Percentiles rank a stretch among this genome's conserved stretches.
These are phyloP conservation scores for Phialocephala subalpina DNA, from an alignment of 2,329 filamentous ascomycete genomes.

Conservation along the genomic window DNA sequence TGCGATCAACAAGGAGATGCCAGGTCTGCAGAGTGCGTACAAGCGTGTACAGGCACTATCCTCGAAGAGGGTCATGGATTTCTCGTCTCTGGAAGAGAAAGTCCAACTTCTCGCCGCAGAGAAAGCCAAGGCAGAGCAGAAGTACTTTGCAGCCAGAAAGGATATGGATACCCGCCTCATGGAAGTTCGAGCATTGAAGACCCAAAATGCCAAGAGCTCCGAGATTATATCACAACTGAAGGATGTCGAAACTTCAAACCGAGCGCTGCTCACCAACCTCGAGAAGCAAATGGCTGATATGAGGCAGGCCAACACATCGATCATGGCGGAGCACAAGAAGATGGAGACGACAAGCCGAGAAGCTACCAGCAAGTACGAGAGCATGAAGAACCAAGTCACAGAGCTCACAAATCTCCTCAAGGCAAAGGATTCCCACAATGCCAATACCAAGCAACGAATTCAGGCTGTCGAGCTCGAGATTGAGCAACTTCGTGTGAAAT, in stretches of 20 bases:
- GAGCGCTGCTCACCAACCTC: slow-evolving; percentile 79
- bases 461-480: slow-evolving; percentile 75
- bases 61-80: slow-evolving; percentile 85
- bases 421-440: slow-evolving; percentile 72
- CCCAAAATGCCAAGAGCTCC: slow-evolving; percentile 87
- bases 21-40: slow-evolving; percentile 89
- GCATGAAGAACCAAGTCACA: slow-evolving; percentile 75
- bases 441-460: slow-evolving; percentile 62
- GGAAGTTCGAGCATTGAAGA: slow-evolving; percentile 80
- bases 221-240: slow-evolving; percentile 95
- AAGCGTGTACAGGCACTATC: slow-evolving; percentile 87
- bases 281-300: slow-evolving; percentile 91
- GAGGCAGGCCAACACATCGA: slow-evolving; percentile 77
- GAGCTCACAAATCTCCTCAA: slow-evolving; percentile 80
- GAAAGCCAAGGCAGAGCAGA: slow-evolving; percentile 96
- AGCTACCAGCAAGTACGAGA: slow-evolving; percentile 72
- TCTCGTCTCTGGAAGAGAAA: slow-evolving; percentile 78
- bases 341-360: slow-evolving; percentile 78
- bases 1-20: slow-evolving; percentile 86
- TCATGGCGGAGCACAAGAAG: slow-evolving; percentile 76
- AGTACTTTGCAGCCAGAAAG: slow-evolving; percentile 96
- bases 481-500: slow-evolving; percentile 79
- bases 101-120: slow-evolving; percentile 78
- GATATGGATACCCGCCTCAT: slow-evolving; percentile 85
- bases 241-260: slow-evolving; percentile 82